phyloP scores from a whole-genome alignment of 352 stramenopile species.

The Globisporangium okanoganense region DNA sequence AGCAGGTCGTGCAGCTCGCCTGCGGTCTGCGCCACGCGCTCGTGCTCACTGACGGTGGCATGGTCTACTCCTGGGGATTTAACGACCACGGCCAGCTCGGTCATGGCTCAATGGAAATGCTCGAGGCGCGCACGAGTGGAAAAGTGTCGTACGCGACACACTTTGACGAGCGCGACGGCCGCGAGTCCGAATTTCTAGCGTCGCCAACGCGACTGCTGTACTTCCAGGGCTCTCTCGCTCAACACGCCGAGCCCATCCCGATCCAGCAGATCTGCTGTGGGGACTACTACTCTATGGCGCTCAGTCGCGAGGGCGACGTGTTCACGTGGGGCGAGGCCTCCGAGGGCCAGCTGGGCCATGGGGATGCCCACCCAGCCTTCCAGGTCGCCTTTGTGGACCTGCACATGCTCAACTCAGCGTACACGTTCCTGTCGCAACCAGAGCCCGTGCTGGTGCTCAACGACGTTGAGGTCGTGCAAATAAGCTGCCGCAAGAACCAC shows the following conservation, averaged over 20 bases:
- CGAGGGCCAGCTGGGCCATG: constrained; percentile 65
- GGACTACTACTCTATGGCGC: constrained; percentile 61
- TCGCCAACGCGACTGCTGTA: constrained; percentile 52
- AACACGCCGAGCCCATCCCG: constrained; percentile 64
- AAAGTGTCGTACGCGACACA: constrained; percentile 31
- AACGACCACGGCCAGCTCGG: constrained; percentile 77
- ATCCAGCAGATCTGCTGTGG: constrained; percentile 54
- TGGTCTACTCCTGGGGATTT: constrained; percentile 74
- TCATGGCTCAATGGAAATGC: constrained; percentile 42
- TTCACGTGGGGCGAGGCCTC: constrained; percentile 77
- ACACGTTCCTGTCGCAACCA: constrained; percentile 55
- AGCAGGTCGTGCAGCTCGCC: constrained; percentile 25
- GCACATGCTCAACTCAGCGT: constrained; percentile 65
- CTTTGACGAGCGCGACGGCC: constrained; percentile 47
- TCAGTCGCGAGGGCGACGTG: constrained; percentile 61
- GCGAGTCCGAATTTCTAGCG: constrained; percentile 40
- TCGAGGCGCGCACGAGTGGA: constrained; percentile 40
- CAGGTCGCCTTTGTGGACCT: constrained; percentile 61
- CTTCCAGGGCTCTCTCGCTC: constrained; percentile 45
- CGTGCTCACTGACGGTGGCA: constrained; percentile 41
- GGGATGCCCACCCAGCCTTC: constrained; percentile 46
- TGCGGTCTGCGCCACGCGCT: constrained; percentile 61
- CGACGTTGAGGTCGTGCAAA: constrained; percentile 33
- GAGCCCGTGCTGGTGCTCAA: constrained; percentile 58
- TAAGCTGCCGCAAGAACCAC: constrained; percentile 59